Evolutionary conservation across 345 rosid genomes (phyloP).

Genomic region (Boechera stricta): DNA sequence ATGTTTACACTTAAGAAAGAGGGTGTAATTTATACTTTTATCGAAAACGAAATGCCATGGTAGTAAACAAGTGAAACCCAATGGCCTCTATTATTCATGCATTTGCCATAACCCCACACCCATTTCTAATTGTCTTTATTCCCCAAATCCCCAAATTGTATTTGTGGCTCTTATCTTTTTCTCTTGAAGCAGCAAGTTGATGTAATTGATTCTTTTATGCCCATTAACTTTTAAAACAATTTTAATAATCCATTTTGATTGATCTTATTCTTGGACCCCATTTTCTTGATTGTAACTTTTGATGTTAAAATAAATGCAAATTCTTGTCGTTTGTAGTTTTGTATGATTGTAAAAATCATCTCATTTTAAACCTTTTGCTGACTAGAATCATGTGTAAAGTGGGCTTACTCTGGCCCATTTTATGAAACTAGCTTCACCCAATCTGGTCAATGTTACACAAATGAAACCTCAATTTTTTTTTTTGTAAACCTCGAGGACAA

Average conservation of each 20-base stretch:
- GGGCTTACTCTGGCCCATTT: conserved; percentile 34
- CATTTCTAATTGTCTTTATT: conserved; percentile 8
- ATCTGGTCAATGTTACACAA: conserved; percentile 18
- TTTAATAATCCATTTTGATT: conserved; percentile 22
- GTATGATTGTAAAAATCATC: conserved; percentile 14
- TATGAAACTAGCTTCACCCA: background rate
- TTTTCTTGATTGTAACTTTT: conserved; percentile 3
- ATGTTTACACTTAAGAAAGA: background rate
- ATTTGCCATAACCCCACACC: background rate
- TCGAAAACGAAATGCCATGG: conserved; percentile 3
- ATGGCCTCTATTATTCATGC: conserved; percentile 16
- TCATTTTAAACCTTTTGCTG: background rate
- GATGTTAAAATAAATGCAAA: background rate
- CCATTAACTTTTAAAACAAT: conserved; percentile 5
- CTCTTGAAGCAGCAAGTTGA: conserved; percentile 8
- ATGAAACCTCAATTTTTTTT: background rate
- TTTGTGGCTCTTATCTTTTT: conserved; percentile 9
- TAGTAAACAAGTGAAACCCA: conserved; percentile 16
- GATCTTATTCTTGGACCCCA: conserved; percentile 34
- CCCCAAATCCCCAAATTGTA: background rate
- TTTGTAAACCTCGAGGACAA: background rate
- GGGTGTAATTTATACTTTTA: background rate
- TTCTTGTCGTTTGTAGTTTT: conserved; percentile 4
- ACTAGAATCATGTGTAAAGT: conserved; percentile 11
- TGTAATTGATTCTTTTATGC: conserved; percentile 13